Evolutionary conservation across 805 yeast genomes (phyloP).

Genomic region (Grigorovia jiainica): DNA sequence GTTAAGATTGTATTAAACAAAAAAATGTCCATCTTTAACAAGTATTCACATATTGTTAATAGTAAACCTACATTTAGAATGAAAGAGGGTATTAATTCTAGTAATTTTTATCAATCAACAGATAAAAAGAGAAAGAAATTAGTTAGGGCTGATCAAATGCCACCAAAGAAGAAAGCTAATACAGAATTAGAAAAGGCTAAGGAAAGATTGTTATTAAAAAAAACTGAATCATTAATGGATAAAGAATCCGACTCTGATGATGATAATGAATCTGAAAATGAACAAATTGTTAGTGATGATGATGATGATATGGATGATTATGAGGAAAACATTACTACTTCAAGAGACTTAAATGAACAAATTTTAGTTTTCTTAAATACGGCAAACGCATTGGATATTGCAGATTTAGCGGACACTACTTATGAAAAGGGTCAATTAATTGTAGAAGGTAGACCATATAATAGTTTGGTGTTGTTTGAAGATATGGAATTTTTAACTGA

Average conservation of each 20-base stretch:
- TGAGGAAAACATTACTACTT: constrained; percentile 17
- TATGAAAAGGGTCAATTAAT: constrained; percentile 57
- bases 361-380: constrained; percentile 70
- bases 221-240: constrained; percentile 12
- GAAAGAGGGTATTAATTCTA: not conserved
- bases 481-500: constrained; percentile 41
- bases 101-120: constrained; percentile 2
- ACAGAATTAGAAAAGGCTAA: constrained; percentile 28
- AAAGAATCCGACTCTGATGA: constrained; percentile 13
- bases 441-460: constrained; percentile 62
- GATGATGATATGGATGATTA: constrained; percentile 30
- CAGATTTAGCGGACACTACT: constrained; percentile 68
- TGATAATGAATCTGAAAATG: constrained; percentile 18
- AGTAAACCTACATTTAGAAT: not conserved
- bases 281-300: constrained; percentile 35
- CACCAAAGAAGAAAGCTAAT: constrained; percentile 9
- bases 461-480: constrained; percentile 48
- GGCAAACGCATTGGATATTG: constrained; percentile 63
- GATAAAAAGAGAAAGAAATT: constrained; percentile 30
- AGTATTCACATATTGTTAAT: constrained; percentile 26
- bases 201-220: constrained; percentile 19
- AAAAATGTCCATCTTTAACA: constrained; percentile 28
- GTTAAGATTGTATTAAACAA: constrained; percentile 30
- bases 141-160: constrained; percentile 30
- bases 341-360: constrained; percentile 46